These are phyloP conservation scores for Acer negundo DNA, from an alignment of 345 rosid species.

Conservation along the genomic window DNA sequence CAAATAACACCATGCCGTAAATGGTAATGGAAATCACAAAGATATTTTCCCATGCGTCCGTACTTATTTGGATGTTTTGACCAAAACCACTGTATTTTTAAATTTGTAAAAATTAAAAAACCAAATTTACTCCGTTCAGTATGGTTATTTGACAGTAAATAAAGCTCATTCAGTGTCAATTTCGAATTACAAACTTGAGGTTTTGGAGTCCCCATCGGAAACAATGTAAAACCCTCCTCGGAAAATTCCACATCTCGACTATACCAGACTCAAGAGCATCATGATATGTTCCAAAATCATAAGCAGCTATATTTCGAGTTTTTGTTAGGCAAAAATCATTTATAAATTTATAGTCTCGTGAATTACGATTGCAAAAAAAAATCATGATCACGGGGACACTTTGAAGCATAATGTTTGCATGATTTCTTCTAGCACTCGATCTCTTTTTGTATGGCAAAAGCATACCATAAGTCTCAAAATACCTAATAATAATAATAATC, in stretches of 20 bases:
- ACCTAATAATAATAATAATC: too few species aligned
- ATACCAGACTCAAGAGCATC: background rate
- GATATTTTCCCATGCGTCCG: conserved; percentile 4
- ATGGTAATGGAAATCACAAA: conserved; percentile 3
- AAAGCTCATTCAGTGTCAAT: too few species aligned
- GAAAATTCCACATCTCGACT: background rate
- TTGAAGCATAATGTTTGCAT: too few species aligned
- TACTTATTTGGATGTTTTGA: background rate
- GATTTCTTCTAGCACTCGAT: too few species aligned
- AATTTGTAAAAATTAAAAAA: too few species aligned
- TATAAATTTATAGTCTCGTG: too few species aligned
- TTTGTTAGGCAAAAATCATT: background rate
- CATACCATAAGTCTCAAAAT: too few species aligned
- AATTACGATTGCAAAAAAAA: too few species aligned
- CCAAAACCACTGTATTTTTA: conserved; percentile 5
- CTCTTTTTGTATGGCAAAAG: too few species aligned
- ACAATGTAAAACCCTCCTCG: background rate
- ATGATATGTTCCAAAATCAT: conserved; percentile 1
- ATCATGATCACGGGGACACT: too few species aligned
- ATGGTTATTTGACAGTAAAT: too few species aligned
- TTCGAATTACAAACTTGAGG: background rate
- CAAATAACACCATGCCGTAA: background rate
- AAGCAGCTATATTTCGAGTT: background rate
- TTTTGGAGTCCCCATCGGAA: background rate
- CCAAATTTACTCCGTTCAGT: too few species aligned